A percentile compares a stretch with the other conserved stretches of the same genome.
phyloP scores from a whole-genome alignment of 495 filamentous ascomycete genomes.

The Xylaria acuta region DNA sequence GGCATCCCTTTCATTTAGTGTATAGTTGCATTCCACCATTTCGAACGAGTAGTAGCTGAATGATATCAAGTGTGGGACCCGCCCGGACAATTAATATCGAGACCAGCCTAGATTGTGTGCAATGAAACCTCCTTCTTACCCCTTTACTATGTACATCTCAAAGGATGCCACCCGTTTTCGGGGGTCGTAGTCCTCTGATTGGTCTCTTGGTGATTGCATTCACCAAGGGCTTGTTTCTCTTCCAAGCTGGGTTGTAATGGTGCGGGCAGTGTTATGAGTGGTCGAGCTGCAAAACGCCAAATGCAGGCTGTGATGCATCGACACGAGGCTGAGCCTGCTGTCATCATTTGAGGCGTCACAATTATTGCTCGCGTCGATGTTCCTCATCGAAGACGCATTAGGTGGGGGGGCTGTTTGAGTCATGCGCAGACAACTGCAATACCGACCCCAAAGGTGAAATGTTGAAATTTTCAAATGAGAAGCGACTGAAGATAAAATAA shows the following conservation, averaged over 20 bases:
- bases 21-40: no score
- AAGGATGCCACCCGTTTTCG: background rate
- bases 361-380: background rate
- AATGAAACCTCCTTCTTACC: background rate
- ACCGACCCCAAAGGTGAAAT: background rate
- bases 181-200: background rate
- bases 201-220: background rate
- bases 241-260: background rate
- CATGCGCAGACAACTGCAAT: background rate
- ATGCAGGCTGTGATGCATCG: background rate
- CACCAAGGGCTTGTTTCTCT: background rate
- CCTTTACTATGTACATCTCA: background rate
- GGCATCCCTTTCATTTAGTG: no score
- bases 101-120: background rate
- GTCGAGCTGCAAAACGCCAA: background rate
- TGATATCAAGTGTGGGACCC: no score
- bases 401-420: background rate
- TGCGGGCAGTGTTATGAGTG: background rate
- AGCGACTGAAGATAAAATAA: background rate
- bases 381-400: background rate
- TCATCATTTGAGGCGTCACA: background rate
- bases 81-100: background rate
- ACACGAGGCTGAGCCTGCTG: background rate
- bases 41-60: no score
- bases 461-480: background rate